Conservation (phyloP, 495 filamentous ascomycete genomes). For the Podospora pseudopauciseta region DNA sequence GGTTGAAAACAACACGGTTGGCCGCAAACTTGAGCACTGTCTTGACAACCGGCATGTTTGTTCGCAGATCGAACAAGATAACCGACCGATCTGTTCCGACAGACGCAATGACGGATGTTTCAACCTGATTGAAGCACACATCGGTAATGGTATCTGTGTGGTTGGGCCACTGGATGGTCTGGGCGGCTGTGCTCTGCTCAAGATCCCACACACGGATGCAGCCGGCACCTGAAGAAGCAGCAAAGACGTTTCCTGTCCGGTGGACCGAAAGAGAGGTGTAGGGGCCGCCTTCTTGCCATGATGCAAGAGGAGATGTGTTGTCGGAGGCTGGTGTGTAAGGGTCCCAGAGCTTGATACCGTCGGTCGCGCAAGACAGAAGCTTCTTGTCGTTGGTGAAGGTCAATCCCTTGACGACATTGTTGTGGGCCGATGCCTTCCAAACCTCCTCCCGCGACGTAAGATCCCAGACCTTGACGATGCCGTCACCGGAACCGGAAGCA, state of each 20-base stretch:
- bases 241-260: conserved; percentile 63
- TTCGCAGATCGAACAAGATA: conserved; percentile 81
- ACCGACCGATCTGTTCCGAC: conserved; percentile 80
- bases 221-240: conserved; percentile 73
- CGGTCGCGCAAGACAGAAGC: conserved; percentile 83
- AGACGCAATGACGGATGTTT: conserved; percentile 85
- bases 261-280: conserved; percentile 88
- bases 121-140: conserved; percentile 86
- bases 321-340: conserved; percentile 65
- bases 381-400: conserved; percentile 82
- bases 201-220: conserved; percentile 79
- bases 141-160: conserved; percentile 87
- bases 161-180: conserved; percentile 82
- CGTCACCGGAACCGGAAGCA: conserved; percentile 78
- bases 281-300: conserved; percentile 74
- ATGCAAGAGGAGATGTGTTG: conserved; percentile 63
- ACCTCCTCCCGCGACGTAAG: conserved; percentile 72
- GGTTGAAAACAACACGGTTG: conserved; percentile 90
- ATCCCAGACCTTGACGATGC: conserved; percentile 93
- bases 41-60: conserved; percentile 66
- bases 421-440: conserved; percentile 75
- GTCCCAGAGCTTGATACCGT: conserved; percentile 86
- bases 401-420: conserved; percentile 84
- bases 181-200: conserved; percentile 67
- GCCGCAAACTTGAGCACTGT: conserved; percentile 73